phyloP scores from a whole-genome alignment of 2,329 filamentous ascomycete genomes.

The Didymella pomorum region DNA sequence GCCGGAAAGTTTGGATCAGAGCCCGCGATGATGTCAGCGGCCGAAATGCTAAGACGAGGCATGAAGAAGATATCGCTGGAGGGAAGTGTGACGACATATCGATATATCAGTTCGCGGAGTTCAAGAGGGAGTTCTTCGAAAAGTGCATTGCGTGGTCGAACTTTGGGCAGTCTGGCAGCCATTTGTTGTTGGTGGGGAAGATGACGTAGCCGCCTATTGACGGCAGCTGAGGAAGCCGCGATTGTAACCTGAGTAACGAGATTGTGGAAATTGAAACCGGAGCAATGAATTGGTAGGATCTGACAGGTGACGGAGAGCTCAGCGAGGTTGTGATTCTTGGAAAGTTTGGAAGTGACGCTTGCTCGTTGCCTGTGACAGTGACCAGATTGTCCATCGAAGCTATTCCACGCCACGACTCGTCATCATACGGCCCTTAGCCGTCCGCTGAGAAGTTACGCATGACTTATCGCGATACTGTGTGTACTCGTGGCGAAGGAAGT shows the following conservation, averaged over 20 bases:
- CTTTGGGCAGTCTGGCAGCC: neutral
- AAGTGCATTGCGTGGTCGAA: neutral
- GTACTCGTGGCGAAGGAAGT: no score
- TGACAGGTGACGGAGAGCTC: neutral
- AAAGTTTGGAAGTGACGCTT: neutral
- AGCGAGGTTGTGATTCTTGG: neutral
- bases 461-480: no score
- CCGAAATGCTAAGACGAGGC: neutral
- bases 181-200: neutral
- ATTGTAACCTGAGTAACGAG: neutral
- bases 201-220: neutral
- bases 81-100: neutral
- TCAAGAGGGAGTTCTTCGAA: neutral
- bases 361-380: neutral
- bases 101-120: slow-evolving; percentile 2
- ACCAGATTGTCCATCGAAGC: neutral
- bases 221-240: neutral
- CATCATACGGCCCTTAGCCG: neutral
- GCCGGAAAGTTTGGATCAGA: neutral
- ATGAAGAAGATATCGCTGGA: slow-evolving; percentile 2
- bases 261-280: neutral
- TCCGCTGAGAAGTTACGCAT: neutral
- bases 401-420: neutral
- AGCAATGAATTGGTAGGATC: neutral
- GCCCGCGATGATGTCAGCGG: slow-evolving; percentile 4